phyloP scores from a whole-genome alignment of 768 basidiomycete genomes.

The Suillus hirtellus region DNA sequence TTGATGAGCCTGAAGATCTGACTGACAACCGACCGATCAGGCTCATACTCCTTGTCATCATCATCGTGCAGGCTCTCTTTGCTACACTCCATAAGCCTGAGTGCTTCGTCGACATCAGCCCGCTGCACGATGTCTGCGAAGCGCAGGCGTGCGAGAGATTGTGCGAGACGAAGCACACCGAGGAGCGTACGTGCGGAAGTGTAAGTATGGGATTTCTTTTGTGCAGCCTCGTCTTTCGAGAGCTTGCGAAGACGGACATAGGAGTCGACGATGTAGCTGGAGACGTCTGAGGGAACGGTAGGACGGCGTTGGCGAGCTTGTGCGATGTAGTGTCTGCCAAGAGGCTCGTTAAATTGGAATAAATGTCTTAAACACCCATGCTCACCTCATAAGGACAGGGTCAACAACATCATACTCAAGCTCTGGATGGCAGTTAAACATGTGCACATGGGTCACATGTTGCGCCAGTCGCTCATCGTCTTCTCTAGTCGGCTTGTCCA shows the following conservation, averaged over 20 bases:
- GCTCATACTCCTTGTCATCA: constrained; percentile 63
- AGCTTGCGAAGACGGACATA: constrained; percentile 95
- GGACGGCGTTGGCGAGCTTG: constrained; percentile 86
- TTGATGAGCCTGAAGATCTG: constrained; percentile 92
- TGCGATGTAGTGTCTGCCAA: constrained; percentile 88
- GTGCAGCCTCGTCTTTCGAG: constrained; percentile 86
- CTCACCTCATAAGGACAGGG: constrained; percentile 85
- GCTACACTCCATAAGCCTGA: constrained; percentile 95
- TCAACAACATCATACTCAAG: constrained; percentile 84
- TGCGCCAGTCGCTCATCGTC: constrained; percentile 95
- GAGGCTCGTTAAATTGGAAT: constrained; percentile 12
- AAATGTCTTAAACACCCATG: neutral
- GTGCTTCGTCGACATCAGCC: constrained; percentile 92
- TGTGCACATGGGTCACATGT: constrained; percentile 98
- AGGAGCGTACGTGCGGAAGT: constrained; percentile 96
- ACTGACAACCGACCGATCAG: constrained; percentile 77
- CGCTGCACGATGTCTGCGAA: constrained; percentile 79
- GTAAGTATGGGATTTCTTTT: constrained; percentile 89
- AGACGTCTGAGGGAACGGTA: constrained; percentile 84
- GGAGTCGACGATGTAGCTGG: constrained; percentile 90
- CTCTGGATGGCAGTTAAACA: constrained; percentile 89
- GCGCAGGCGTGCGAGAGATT: constrained; percentile 91
- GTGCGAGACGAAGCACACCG: constrained; percentile 90
- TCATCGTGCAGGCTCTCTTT: constrained; percentile 90
- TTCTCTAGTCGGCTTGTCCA: constrained; percentile 93